Percentiles rank a stretch among this genome's conserved stretches.
These are phyloP conservation scores for Lizonia empirigonia DNA, from an alignment of 2,329 filamentous ascomycete genomes.

Conservation along the genomic window DNA sequence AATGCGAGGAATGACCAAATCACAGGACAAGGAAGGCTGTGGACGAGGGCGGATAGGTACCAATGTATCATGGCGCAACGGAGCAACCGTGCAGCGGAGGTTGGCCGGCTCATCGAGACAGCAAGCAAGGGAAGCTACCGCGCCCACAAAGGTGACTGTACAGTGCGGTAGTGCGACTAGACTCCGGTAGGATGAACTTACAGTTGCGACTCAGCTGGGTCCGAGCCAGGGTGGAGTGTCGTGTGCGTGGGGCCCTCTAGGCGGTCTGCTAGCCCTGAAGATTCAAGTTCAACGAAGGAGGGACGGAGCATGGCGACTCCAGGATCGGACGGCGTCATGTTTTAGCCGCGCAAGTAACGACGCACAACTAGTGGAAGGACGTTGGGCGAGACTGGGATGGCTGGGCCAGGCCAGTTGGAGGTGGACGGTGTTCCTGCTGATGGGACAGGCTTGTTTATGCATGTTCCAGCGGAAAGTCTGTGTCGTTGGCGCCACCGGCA, in stretches of 20 bases:
- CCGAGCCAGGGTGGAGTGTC: conserved; percentile 34
- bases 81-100: conserved; percentile 46
- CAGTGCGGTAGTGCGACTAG: conserved; percentile 40
- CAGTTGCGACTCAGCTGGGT: conserved; percentile 45
- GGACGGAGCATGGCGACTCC: conserved; percentile 33
- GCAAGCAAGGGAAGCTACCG: conserved; percentile 33
- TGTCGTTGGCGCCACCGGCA: conserved; percentile 23
- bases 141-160: conserved; percentile 36
- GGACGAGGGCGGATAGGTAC: conserved; percentile 45
- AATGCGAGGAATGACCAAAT: conserved; percentile 43
- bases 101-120: conserved; percentile 35
- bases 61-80: conserved; percentile 51
- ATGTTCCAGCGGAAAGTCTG: conserved; percentile 26
- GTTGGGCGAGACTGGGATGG: conserved; percentile 25
- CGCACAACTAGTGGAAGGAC: conserved; percentile 29
- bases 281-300: conserved; percentile 34
- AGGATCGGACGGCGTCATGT: conserved; percentile 32
- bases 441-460: conserved; percentile 21
- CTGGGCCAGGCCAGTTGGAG: conserved; percentile 24
- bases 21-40: conserved; percentile 35
- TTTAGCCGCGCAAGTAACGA: conserved; percentile 41
- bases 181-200: conserved; percentile 29
- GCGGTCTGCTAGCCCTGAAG: conserved; percentile 41
- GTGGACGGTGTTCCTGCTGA: conserved; percentile 22
- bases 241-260: conserved; percentile 41